Evolutionary conservation across 768 basidiomycete genomes (phyloP).

Genomic region (Suillus subalutaceus): DNA sequence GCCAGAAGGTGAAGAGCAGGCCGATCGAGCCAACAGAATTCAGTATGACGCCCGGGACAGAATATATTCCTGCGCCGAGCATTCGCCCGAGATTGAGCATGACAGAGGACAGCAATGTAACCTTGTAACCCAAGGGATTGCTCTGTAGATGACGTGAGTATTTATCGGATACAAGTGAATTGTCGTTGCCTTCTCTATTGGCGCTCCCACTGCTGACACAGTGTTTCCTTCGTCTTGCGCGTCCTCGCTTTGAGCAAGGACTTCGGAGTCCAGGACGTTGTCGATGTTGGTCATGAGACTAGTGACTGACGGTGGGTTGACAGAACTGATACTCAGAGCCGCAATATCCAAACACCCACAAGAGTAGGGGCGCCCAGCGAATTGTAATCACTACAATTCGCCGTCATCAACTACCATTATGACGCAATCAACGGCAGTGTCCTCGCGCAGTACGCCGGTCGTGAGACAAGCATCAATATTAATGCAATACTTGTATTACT

Average conservation of each 20-base stretch:
- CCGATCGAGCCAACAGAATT: conserved; percentile 11
- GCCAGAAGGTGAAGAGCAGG: conserved; percentile 6
- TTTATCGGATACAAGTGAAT: background rate
- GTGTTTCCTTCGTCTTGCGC: background rate
- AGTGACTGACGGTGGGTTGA: background rate
- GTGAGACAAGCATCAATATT: no score
- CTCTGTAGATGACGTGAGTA: background rate
- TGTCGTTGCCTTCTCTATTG: conserved; percentile 6
- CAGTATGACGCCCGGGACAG: conserved; percentile 5
- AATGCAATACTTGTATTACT: no score
- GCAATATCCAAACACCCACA: background rate
- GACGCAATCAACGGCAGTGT: background rate
- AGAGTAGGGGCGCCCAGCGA: no score
- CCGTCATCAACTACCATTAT: background rate
- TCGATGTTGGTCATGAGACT: conserved; percentile 4
- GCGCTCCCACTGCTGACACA: background rate
- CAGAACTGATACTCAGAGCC: background rate
- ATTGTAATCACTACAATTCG: background rate
- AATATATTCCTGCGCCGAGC: conserved; percentile 20
- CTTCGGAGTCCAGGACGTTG: background rate
- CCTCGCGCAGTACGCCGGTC: no score
- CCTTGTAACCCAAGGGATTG: conserved; percentile 12
- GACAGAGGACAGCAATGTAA: conserved; percentile 9
- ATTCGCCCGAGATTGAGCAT: conserved; percentile 12
- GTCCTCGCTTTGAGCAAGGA: background rate